These are phyloP conservation scores for Epichloe brachyelytri DNA, from an alignment of 2,329 filamentous ascomycete species.

Conservation along the genomic window DNA sequence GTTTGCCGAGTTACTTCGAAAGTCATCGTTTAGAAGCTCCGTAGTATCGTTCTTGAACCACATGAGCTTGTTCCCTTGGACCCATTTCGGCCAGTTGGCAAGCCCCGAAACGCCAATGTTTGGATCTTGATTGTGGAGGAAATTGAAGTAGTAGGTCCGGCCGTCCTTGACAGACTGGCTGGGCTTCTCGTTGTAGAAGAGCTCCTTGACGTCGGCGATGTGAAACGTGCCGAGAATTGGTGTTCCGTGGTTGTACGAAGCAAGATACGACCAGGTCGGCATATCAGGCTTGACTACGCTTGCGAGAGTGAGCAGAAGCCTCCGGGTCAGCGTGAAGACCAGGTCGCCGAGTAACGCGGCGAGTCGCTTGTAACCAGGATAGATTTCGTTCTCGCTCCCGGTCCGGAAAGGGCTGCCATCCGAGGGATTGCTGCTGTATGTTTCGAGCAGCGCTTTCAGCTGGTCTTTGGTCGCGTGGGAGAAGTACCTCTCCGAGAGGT, in stretches of 20 bases:
- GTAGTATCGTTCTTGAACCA: slow-evolving; percentile 27
- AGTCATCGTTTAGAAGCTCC: slow-evolving; percentile 24
- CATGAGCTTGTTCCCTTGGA: slow-evolving; percentile 33
- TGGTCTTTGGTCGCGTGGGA: slow-evolving; percentile 43
- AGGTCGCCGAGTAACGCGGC: slow-evolving; percentile 65
- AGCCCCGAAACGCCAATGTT: slow-evolving; percentile 38
- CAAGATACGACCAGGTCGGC: slow-evolving; percentile 61
- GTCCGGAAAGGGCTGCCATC: slow-evolving; percentile 63
- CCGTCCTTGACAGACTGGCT: slow-evolving; percentile 49
- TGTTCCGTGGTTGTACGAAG: slow-evolving; percentile 57
- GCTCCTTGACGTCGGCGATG: slow-evolving; percentile 52
- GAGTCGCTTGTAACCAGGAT: slow-evolving; percentile 65
- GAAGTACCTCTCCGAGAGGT: slow-evolving; percentile 41
- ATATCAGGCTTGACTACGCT: slow-evolving; percentile 38
- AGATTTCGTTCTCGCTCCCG: slow-evolving; percentile 52
- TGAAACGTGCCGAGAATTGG: slow-evolving; percentile 69
- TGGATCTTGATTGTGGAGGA: slow-evolving; percentile 57
- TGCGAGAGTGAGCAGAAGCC: slow-evolving; percentile 44
- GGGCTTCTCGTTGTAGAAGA: slow-evolving; percentile 51
- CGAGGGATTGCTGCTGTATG: slow-evolving; percentile 42
- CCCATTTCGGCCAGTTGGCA: slow-evolving; percentile 30
- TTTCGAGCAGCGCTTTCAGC: slow-evolving; percentile 43
- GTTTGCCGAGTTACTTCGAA: slow-evolving; percentile 18
- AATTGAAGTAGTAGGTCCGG: slow-evolving; percentile 59
- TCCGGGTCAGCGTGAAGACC: slow-evolving; percentile 59